phyloP scores from a whole-genome alignment of 1,284 basidiomycete genomes.

The Irpex sp. region DNA sequence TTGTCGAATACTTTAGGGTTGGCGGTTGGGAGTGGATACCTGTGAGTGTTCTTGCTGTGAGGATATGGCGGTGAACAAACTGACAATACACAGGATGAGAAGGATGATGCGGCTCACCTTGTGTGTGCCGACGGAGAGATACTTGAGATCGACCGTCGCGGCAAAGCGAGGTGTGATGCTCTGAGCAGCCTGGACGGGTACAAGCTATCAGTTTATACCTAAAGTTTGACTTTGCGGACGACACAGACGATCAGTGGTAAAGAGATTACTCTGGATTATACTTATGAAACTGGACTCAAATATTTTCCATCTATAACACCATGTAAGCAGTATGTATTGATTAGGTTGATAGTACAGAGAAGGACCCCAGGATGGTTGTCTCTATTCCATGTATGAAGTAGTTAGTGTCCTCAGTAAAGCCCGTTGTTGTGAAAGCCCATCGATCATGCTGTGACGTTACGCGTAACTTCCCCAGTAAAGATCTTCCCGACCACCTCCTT shows the following conservation, averaged over 20 bases:
- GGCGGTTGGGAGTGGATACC: conserved; percentile 85
- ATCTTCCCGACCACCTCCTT: conserved; percentile 49
- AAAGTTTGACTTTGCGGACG: neutral
- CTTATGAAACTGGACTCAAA: neutral
- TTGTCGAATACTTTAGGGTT: conserved; percentile 83
- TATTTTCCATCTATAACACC: neutral
- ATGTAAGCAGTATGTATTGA: neutral
- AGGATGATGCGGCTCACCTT: conserved; percentile 56
- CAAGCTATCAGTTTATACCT: conserved; percentile 39
- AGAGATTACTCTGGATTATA: neutral
- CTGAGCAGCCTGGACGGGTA: conserved; percentile 31
- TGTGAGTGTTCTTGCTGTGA: conserved; percentile 38
- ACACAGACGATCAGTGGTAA: neutral
- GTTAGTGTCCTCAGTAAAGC: neutral
- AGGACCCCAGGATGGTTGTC: neutral
- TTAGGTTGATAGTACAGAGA: neutral
- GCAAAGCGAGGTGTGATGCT: conserved; percentile 48
- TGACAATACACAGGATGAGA: conserved; percentile 39
- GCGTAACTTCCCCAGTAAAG: conserved; percentile 25
- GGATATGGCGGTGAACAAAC: neutral
- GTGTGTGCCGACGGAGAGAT: conserved; percentile 77
- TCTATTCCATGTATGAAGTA: neutral
- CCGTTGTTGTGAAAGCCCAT: neutral
- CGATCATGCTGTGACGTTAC: conserved; percentile 24
- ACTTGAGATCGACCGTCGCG: conserved; percentile 51